Conservation (phyloP, 2,329 filamentous ascomycete species). For the Fusarium sambucinum region DNA sequence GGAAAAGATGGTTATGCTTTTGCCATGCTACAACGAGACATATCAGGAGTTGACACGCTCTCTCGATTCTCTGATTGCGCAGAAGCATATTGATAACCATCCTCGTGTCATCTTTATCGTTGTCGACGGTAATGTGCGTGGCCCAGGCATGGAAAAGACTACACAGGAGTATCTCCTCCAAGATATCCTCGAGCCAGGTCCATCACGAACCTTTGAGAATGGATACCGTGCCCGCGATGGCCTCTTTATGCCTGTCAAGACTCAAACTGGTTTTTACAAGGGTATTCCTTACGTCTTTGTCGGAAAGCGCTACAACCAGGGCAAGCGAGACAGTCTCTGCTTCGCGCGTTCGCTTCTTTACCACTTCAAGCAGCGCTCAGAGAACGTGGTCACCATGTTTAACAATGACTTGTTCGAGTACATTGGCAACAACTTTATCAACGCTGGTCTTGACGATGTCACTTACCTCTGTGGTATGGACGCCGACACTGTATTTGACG, state of each 20-base stretch:
- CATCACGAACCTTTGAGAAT: conserved; percentile 53
- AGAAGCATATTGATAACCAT: conserved; percentile 58
- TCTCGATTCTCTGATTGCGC: conserved; percentile 60
- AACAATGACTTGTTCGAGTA: conserved; percentile 58
- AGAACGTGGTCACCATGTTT: conserved; percentile 60
- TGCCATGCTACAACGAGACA: conserved; percentile 65
- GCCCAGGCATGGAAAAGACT: conserved; percentile 61
- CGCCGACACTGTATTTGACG: conserved; percentile 61
- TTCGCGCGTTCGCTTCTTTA: conserved; percentile 63
- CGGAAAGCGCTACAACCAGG: conserved; percentile 63
- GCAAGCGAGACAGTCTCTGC: conserved; percentile 63
- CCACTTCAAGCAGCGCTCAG: conserved; percentile 60
- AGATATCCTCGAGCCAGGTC: conserved; percentile 57
- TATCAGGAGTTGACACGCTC: conserved; percentile 58
- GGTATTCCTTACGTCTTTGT: conserved; percentile 61
- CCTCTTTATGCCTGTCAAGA: conserved; percentile 60
- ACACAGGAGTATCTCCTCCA: conserved; percentile 61
- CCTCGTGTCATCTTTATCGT: conserved; percentile 60
- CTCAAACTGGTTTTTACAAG: conserved; percentile 59
- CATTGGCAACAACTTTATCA: conserved; percentile 55
- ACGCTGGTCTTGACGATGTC: conserved; percentile 55
- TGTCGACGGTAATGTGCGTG: conserved; percentile 61
- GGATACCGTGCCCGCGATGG: conserved; percentile 62
- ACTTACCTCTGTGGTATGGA: conserved; percentile 62
- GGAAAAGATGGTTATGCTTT: conserved; percentile 59